Evolutionary conservation across 1,139 yeast species (phyloP).

Genomic region (Kurtzmaniella natalensis): DNA sequence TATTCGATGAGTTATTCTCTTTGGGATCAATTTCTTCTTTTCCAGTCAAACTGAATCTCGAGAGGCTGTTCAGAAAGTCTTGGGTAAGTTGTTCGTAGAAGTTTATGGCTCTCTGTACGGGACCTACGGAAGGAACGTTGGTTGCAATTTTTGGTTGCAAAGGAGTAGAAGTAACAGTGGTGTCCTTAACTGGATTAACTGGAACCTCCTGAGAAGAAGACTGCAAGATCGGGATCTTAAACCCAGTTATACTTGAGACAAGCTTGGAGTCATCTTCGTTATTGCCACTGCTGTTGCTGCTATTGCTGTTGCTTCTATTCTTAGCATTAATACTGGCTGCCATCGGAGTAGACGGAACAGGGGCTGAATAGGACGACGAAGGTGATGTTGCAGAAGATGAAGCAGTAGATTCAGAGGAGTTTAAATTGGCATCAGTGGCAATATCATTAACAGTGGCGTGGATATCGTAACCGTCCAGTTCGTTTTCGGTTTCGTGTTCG

Average conservation of each 20-base stretch:
- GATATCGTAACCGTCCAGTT: too few species aligned
- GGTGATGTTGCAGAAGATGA: too few species aligned
- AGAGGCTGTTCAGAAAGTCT: background rate
- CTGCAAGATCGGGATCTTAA: slow-evolving; percentile 14
- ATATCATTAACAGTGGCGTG: too few species aligned
- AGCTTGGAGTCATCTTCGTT: slow-evolving; percentile 4
- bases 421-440: slow-evolving; percentile 4
- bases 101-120: background rate
- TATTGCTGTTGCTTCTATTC: background rate
- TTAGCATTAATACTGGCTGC: too few species aligned
- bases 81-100: slow-evolving; percentile 1
- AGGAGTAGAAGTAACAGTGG: background rate
- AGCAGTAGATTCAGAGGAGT: slow-evolving; percentile 6
- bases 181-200: background rate
- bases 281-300: slow-evolving; percentile 6
- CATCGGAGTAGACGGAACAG: too few species aligned
- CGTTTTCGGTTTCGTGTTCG: too few species aligned
- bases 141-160: background rate
- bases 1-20: background rate
- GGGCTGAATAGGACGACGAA: too few species aligned
- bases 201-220: background rate
- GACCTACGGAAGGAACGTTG: background rate
- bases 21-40: slow-evolving; percentile 1
- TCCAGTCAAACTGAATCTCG: background rate
- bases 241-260: slow-evolving; percentile 15